Percentiles rank a stretch among this genome's conserved stretches.
phyloP scores from a whole-genome alignment of 1,284 basidiomycete species.

The Tausonia pullulans region DNA sequence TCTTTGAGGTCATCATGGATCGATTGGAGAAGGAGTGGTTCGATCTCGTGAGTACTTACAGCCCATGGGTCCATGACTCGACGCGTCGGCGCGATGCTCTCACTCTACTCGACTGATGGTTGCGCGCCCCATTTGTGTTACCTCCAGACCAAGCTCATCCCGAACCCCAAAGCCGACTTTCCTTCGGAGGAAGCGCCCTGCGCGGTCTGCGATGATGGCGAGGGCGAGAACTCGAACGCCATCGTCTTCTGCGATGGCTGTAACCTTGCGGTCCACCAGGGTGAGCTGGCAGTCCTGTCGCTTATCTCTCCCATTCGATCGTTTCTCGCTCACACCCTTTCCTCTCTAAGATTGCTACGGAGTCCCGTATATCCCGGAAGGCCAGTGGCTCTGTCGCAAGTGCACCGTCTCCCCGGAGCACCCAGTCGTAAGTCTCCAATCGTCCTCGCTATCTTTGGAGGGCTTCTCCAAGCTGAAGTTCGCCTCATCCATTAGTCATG shows the following conservation, averaged over 20 bases:
- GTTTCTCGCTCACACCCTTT: neutral
- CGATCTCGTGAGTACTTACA: constrained; percentile 54
- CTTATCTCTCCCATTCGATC: neutral
- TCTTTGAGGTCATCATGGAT: constrained; percentile 95
- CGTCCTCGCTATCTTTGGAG: neutral
- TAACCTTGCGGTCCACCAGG: constrained; percentile 97
- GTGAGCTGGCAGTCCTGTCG: constrained; percentile 37
- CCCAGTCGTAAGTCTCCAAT: constrained; percentile 59
- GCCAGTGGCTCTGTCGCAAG: constrained; percentile 97
- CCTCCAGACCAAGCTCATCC: constrained; percentile 72
- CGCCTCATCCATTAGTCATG: constrained; percentile 51
- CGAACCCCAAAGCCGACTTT: constrained; percentile 67
- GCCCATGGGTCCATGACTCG: too few species aligned
- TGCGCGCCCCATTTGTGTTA: neutral
- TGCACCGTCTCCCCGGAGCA: constrained; percentile 96
- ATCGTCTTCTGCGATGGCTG: constrained; percentile 99
- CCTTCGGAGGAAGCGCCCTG: constrained; percentile 91
- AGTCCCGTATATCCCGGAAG: constrained; percentile 97
- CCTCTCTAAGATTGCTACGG: constrained; percentile 78
- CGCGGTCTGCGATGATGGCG: constrained; percentile 93
- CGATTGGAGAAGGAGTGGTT: constrained; percentile 99
- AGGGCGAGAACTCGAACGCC: constrained; percentile 96
- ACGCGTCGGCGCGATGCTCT: too few species aligned
- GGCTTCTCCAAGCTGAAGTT: neutral
- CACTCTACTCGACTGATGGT: constrained; percentile 18